phyloP scores from a whole-genome alignment of 2,329 filamentous ascomycete genomes.

The Lachnellula suecica region DNA sequence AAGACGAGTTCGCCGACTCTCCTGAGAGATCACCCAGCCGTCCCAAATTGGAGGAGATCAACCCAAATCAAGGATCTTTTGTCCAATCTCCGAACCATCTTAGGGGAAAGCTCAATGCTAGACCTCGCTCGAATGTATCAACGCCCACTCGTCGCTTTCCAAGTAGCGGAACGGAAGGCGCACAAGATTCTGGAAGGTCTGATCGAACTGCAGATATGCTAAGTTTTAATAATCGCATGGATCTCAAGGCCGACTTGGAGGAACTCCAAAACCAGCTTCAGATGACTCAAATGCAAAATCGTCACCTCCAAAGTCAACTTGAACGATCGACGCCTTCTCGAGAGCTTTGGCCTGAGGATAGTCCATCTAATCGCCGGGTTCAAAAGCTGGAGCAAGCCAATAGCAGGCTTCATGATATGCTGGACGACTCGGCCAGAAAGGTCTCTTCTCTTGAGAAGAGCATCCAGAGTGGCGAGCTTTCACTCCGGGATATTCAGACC shows the following conservation, averaged over 20 bases:
- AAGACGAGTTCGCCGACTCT: conserved; percentile 67
- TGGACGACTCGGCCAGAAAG: conserved; percentile 92
- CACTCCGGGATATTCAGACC: conserved; percentile 85
- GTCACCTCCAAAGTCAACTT: conserved; percentile 85
- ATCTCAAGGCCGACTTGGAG: conserved; percentile 86
- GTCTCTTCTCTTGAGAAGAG: conserved; percentile 86
- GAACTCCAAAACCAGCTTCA: conserved; percentile 93
- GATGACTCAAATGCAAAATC: conserved; percentile 91
- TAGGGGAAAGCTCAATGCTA: conserved; percentile 50
- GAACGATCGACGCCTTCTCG: conserved; percentile 64
- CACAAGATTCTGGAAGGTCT: conserved; percentile 75
- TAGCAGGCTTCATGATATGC: conserved; percentile 85
- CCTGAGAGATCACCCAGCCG: conserved; percentile 64
- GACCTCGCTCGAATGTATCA: conserved; percentile 70
- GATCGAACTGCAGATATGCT: conserved; percentile 83
- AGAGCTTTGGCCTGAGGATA: conserved; percentile 68
- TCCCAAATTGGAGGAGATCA: conserved; percentile 82
- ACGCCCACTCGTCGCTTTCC: conserved; percentile 75
- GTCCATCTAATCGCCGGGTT: conserved; percentile 75
- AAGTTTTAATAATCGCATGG: conserved; percentile 84
- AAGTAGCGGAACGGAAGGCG: conserved; percentile 56
- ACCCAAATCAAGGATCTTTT: conserved; percentile 74
- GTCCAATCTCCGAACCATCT: conserved; percentile 74
- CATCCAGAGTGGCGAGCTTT: conserved; percentile 83
- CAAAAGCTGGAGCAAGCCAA: conserved; percentile 93